phyloP scores from a whole-genome alignment of 2,329 filamentous ascomycete species.

The Fusarium albosuccineum region DNA sequence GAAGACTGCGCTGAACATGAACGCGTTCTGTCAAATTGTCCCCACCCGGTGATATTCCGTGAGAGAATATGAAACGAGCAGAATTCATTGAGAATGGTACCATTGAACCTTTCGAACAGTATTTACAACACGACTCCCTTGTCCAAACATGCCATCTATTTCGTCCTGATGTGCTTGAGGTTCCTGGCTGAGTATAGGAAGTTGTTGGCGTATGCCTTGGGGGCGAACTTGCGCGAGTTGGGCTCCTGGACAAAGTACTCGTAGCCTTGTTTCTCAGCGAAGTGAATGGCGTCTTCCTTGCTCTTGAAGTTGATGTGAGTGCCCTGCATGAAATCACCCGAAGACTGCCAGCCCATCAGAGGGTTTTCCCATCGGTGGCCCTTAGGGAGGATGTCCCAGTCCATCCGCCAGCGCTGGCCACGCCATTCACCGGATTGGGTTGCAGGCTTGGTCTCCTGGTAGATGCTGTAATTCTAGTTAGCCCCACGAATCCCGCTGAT shows the following conservation, averaged over 20 bases:
- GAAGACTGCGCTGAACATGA: too few relatives aligned
- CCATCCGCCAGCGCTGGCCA: slow-evolving; percentile 91
- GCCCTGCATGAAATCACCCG: slow-evolving; percentile 94
- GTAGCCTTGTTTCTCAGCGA: slow-evolving; percentile 99
- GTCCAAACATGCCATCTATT: slow-evolving; percentile 64
- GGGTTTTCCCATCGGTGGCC: slow-evolving; percentile 99
- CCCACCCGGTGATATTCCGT: too few relatives aligned
- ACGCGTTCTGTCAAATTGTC: too few relatives aligned
- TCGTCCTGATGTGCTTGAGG: slow-evolving; percentile 88
- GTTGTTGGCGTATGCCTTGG: slow-evolving; percentile 97
- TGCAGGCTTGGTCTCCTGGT: slow-evolving; percentile 90
- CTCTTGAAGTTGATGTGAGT: slow-evolving; percentile 89
- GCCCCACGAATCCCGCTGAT: neutral
- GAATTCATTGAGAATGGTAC: slow-evolving; percentile 6
- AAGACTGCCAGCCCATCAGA: slow-evolving; percentile 98
- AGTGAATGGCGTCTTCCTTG: slow-evolving; percentile 94
- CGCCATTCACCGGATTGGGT: slow-evolving; percentile 95
- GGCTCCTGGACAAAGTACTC: slow-evolving; percentile 99
- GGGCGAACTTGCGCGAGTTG: slow-evolving; percentile 84
- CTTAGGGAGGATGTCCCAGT: slow-evolving; percentile 94
- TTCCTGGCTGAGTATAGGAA: slow-evolving; percentile 88
- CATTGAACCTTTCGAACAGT: slow-evolving; percentile 43
- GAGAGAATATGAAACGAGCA: too few relatives aligned
- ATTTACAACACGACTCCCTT: slow-evolving; percentile 45
- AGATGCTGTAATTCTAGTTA: slow-evolving; percentile 75